Conservation (phyloP, 225 moss, liverwort and hornwort species). For the Physcomitrellopsis africana region DNA sequence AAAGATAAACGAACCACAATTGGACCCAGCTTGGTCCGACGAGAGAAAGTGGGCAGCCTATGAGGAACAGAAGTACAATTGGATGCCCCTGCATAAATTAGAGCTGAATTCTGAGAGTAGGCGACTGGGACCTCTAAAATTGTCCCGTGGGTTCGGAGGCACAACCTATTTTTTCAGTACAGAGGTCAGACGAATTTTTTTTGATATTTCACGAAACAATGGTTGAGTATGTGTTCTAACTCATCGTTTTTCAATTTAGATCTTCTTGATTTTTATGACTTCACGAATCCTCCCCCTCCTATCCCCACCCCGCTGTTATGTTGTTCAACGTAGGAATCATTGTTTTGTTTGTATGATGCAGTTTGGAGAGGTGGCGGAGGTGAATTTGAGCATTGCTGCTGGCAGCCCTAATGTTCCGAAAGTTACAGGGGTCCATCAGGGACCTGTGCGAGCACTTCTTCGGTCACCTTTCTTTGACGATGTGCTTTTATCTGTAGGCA, state of each 20-base stretch:
- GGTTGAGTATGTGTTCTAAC: neutral
- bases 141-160: conserved; percentile 54
- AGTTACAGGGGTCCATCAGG: conserved; percentile 55
- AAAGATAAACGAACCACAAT: conserved; percentile 48
- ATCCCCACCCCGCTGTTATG: too few relatives aligned
- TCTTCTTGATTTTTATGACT: too few relatives aligned
- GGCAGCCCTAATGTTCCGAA: conserved; percentile 49
- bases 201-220: neutral
- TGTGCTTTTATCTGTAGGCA: conserved; percentile 72
- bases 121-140: conserved; percentile 76
- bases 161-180: conserved; percentile 73
- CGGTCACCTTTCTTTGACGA: conserved; percentile 79
- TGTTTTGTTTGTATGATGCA: conserved; percentile 7
- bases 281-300: too few relatives aligned
- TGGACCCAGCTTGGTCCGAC: conserved; percentile 73
- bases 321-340: too few relatives aligned
- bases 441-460: conserved; percentile 71
- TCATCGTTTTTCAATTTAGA: too few relatives aligned
- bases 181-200: conserved; percentile 49
- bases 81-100: conserved; percentile 73
- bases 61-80: conserved; percentile 73
- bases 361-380: conserved; percentile 85
- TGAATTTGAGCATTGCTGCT: conserved; percentile 63
- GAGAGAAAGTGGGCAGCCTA: conserved; percentile 73
- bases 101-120: conserved; percentile 44